Percentiles rank a stretch among this genome's conserved stretches.
phyloP scores from a whole-genome alignment of 768 basidiomycete species.

The Peribolospora kevripleyi region DNA sequence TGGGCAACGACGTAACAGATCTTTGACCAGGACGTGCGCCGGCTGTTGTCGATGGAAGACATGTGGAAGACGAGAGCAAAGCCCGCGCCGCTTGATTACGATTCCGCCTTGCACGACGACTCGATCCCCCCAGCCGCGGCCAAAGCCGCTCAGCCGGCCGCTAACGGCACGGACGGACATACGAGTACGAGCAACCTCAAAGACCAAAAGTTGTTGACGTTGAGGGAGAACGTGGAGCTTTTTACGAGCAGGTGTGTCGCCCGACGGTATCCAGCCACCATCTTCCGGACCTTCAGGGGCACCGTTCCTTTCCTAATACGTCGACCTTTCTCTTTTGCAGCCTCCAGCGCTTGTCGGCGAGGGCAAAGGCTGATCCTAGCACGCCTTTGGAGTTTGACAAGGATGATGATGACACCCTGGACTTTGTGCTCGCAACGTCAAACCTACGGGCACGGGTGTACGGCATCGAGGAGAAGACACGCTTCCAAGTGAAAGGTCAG shows the following conservation, averaged over 20 bases:
- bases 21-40: conserved; percentile 63
- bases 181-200: conserved; percentile 24
- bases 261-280: not conserved
- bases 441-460: conserved; percentile 82
- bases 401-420: conserved; percentile 86
- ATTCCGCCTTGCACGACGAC: conserved; percentile 28
- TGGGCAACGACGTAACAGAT: conserved; percentile 30
- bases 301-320: not conserved
- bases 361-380: conserved; percentile 29
- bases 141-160: conserved; percentile 10
- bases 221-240: conserved; percentile 57
- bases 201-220: conserved; percentile 52
- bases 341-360: conserved; percentile 47
- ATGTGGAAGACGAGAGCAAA: conserved; percentile 89
- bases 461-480: conserved; percentile 62
- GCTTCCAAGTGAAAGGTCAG: conserved; percentile 89
- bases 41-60: conserved; percentile 73
- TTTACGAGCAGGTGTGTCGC: conserved; percentile 53
- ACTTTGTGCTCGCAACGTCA: conserved; percentile 85
- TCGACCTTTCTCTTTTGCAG: conserved; percentile 22
- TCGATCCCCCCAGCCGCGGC: conserved; percentile 1
- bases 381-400: conserved; percentile 50
- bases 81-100: conserved; percentile 60
- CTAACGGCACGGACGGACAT: not conserved
- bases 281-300: not conserved